Evolutionary conservation across 1,284 basidiomycete genomes (phyloP).

Genomic region (Sanghuangporus weigelae): DNA sequence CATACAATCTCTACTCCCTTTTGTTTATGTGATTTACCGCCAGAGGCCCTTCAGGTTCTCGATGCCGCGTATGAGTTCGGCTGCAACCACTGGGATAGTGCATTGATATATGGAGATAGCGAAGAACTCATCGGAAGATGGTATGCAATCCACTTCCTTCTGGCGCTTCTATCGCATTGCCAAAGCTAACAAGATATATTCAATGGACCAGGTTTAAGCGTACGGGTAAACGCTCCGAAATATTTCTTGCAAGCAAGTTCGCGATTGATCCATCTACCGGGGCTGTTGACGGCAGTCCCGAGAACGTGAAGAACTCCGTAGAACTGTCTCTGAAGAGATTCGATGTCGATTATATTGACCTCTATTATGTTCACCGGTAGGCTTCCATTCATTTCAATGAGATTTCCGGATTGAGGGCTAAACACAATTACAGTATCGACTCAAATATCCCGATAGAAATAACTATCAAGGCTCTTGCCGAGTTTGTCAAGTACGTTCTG

Average conservation of each 20-base stretch:
- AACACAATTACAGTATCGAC: no score
- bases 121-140: constrained; percentile 43
- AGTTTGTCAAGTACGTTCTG: constrained; percentile 43
- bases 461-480: constrained; percentile 46
- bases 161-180: no score
- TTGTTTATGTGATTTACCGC: not conserved
- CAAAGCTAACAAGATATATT: no score
- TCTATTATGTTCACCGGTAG: constrained; percentile 41
- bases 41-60: constrained; percentile 26
- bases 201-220: constrained; percentile 33
- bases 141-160: constrained; percentile 19
- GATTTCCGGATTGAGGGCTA: not conserved
- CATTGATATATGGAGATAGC: constrained; percentile 38
- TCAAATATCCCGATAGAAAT: constrained; percentile 39
- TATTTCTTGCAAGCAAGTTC: constrained; percentile 51
- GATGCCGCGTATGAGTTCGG: constrained; percentile 35
- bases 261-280: constrained; percentile 26
- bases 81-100: constrained; percentile 39
- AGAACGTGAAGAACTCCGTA: constrained; percentile 31
- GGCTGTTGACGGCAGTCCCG: constrained; percentile 28
- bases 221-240: constrained; percentile 39
- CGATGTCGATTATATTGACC: constrained; percentile 40
- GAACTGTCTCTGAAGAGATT: constrained; percentile 36
- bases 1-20: not conserved
- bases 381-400: not conserved